Evolutionary conservation across 2,329 filamentous ascomycete species (phyloP).

Genomic region (Rachicladosporium sp.): DNA sequence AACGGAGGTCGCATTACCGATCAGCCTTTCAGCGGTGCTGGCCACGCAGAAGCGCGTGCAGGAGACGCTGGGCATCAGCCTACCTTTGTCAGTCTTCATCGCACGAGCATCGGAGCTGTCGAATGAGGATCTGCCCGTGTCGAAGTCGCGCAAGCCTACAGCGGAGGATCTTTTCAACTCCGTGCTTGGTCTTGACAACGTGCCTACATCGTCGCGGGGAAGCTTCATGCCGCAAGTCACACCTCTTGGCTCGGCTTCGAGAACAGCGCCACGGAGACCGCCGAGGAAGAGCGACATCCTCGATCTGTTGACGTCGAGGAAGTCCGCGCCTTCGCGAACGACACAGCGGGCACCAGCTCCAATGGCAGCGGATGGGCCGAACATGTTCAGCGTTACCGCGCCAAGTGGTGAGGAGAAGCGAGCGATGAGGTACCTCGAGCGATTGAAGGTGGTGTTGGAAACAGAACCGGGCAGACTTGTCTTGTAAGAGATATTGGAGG

Average conservation of each 20-base stretch:
- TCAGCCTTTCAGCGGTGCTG: conserved; percentile 68
- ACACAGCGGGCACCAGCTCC: conserved; percentile 12
- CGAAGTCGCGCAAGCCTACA: conserved; percentile 51
- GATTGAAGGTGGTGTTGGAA: conserved; percentile 74
- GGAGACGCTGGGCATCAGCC: conserved; percentile 60
- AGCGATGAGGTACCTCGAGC: conserved; percentile 69
- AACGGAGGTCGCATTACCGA: conserved; percentile 55
- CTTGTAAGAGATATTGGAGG: conserved; percentile 22
- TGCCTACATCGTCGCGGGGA: conserved; percentile 41
- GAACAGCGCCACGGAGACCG: conserved; percentile 17
- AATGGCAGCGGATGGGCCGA: conserved; percentile 39
- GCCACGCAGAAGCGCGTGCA: conserved; percentile 72
- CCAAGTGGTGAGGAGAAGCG: conserved; percentile 69
- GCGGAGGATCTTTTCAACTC: conserved; percentile 81
- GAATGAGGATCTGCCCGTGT: conserved; percentile 70
- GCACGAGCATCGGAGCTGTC: conserved; percentile 72
- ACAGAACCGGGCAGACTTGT: conserved; percentile 66
- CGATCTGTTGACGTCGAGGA: conserved; percentile 56
- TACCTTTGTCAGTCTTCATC: conserved; percentile 80
- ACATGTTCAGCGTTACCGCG: conserved; percentile 73
- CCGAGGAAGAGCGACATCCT: conserved; percentile 61
- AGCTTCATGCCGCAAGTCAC: conserved; percentile 62
- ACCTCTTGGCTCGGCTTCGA: conserved; percentile 35
- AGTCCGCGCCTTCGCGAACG: conserved; percentile 20
- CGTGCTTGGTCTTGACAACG: conserved; percentile 58